Evolutionary conservation across 1,284 basidiomycete genomes (phyloP), one percentile per base, ranked within the genome.

Genomic region (Heliocybe sulcata): DNA sequence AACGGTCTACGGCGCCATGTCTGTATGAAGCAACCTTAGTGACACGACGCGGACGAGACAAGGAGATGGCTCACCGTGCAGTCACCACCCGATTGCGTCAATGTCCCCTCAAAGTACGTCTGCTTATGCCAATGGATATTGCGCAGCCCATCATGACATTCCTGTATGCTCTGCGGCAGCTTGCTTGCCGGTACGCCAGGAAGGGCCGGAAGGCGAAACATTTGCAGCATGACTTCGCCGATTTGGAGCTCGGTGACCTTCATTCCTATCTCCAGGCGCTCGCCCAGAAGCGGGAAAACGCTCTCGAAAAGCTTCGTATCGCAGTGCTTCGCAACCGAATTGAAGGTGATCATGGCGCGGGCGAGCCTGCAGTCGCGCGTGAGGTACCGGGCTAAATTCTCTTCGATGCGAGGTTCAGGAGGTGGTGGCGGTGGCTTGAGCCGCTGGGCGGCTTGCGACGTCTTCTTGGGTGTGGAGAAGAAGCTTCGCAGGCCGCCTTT

Each of bases 61-160:
- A 51, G 45, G 12, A 2, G 23, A 57, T 52, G 55, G 27, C 61
- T 65, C 38, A 95, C 94, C 56, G 73, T 80, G 66, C 94, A 97
- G 69, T 97, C 96, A n/a, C 94, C 96, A 3, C 96, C 96, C 58
- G 82, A 83, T 73, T 99, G 96, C 12, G 96, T 99, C 63, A 99
- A 70, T 0, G 85, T 87, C n/a, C 95, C 94, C 68, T 95, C 88
- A 69, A 90, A 90, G 67, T 95, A 94, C 50, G 90, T 90, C 56
- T 88, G 81, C 71, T 94, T 92, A 67, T 96, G 93, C 94, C 94
- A 97, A 45, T 85, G 83, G 56, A 93, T 85, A 64, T 94, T 85
- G 56, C 91, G 76, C 63, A 99, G 75, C 0, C 95, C 94, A n/a
- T 89, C 80, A 63, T 89, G 80, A 63, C 92, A 94, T 65, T 98